Evolutionary conservation across 257 asterid species (phyloP).

Genomic region (Ballota nigra): DNA sequence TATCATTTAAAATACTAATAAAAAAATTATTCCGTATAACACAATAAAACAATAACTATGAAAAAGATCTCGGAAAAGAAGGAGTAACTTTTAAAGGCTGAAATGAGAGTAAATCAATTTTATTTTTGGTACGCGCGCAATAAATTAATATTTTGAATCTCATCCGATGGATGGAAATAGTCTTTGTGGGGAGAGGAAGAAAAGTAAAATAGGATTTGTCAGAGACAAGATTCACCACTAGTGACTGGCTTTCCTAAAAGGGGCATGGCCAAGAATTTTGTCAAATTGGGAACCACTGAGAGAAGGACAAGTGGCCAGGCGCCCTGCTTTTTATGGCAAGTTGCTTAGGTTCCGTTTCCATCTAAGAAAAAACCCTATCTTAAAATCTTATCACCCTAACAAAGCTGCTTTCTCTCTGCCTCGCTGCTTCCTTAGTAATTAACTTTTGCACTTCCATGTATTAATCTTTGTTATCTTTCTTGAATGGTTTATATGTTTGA

Average conservation of each 20-base stretch:
- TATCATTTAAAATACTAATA: too few relatives aligned
- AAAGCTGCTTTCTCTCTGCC: not conserved
- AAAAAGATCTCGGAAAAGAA: too few relatives aligned
- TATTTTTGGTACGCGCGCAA: too few relatives aligned
- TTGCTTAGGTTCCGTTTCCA: conserved; percentile 9
- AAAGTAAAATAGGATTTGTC: not conserved
- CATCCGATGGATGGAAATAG: not conserved
- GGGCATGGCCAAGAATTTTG: conserved; percentile 31
- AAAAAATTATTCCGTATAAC: too few relatives aligned
- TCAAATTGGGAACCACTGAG: not conserved
- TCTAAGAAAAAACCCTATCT: conserved; percentile 21
- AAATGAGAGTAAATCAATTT: too few relatives aligned
- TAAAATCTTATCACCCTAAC: not conserved
- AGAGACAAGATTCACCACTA: conserved; percentile 6
- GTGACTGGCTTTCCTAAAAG: conserved; percentile 29
- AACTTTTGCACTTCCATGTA: not conserved
- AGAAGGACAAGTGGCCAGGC: not conserved
- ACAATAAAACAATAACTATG: too few relatives aligned
- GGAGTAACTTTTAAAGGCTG: too few relatives aligned
- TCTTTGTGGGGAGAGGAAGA: too few relatives aligned
- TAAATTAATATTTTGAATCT: not conserved
- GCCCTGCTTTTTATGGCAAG: conserved; percentile 30
- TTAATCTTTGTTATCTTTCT: too few relatives aligned
- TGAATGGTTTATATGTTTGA: too few relatives aligned
- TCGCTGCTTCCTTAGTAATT: not conserved